Evolutionary conservation across 169 alveolate genomes (phyloP).

Genomic region (Cyclospora cayetanensis): DNA sequence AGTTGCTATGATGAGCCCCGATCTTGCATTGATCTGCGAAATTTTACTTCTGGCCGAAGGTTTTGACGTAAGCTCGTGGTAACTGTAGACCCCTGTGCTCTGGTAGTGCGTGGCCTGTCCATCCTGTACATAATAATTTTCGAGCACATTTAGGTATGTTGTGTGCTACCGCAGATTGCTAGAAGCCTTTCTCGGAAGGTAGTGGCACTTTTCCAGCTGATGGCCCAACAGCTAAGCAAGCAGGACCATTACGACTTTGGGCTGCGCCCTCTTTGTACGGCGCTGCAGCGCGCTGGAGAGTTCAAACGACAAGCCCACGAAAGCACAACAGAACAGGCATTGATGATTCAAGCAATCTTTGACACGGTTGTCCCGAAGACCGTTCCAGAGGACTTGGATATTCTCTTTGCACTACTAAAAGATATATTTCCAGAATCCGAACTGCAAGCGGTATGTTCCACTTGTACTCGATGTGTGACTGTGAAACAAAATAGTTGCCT

Average conservation of each 20-base stretch:
- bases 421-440: constrained; percentile 94
- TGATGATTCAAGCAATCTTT: constrained; percentile 80
- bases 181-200: constrained; percentile 92
- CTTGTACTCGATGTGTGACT: constrained; percentile 90
- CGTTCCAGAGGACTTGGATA: constrained; percentile 89
- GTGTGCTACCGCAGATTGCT: constrained; percentile 81
- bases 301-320: constrained; percentile 91
- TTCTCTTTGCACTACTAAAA: constrained; percentile 89
- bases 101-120: too few relatives aligned
- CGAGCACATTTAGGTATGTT: not conserved
- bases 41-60: constrained; percentile 98
- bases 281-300: constrained; percentile 95
- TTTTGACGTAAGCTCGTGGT: constrained; percentile 82
- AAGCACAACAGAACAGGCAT: constrained; percentile 89
- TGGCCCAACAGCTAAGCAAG: constrained; percentile 92
- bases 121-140: too few relatives aligned
- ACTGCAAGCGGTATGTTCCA: constrained; percentile 57
- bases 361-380: constrained; percentile 84
- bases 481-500: constrained; percentile 74
- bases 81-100: too few relatives aligned
- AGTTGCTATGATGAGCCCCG: constrained; percentile 97
- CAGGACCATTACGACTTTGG: constrained; percentile 98
- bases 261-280: constrained; percentile 95
- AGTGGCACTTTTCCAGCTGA: constrained; percentile 91
- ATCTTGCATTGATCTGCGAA: constrained; percentile 95